phyloP scores from a whole-genome alignment of 164 flowering plant species.

The Annona cherimola region DNA sequence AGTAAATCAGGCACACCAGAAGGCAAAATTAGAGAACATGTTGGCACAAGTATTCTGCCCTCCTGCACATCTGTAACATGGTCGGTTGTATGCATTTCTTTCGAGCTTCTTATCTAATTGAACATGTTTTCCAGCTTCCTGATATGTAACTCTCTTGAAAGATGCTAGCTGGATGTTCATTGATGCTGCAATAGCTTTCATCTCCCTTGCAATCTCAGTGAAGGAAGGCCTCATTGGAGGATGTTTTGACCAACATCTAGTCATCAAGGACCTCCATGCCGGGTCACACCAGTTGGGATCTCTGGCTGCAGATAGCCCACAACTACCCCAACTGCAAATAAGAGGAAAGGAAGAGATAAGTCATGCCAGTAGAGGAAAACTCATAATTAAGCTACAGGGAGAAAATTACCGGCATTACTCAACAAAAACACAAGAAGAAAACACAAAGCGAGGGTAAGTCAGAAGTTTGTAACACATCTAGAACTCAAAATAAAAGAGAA shows the following conservation, averaged over 20 bases:
- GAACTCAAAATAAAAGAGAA: not conserved
- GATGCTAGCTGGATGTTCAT: slow-evolving; percentile 23
- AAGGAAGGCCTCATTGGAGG: slow-evolving; percentile 33
- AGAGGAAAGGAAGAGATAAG: no score
- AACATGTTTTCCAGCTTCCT: not conserved
- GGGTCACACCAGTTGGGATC: slow-evolving; percentile 46
- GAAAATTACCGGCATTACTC: no score
- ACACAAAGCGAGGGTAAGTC: not conserved
- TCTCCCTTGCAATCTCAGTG: slow-evolving; percentile 32
- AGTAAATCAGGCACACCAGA: not conserved
- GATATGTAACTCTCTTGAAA: not conserved
- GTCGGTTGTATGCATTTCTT: not conserved
- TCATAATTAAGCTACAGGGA: no score
- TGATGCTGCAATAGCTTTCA: slow-evolving; percentile 34
- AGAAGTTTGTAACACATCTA: no score
- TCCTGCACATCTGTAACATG: not conserved
- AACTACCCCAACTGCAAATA: slow-evolving; percentile 31
- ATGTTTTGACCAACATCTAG: slow-evolving; percentile 45
- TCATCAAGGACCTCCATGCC: slow-evolving; percentile 43
- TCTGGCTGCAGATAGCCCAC: slow-evolving; percentile 30
- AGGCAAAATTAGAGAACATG: not conserved
- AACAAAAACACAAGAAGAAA: not conserved
- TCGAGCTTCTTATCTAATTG: not conserved
- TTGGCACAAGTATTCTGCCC: not conserved
- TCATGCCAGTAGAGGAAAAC: no score